These are phyloP conservation scores for Trypanosoma mega DNA, from an alignment of 208 protist genomes.

Conservation along the genomic window DNA sequence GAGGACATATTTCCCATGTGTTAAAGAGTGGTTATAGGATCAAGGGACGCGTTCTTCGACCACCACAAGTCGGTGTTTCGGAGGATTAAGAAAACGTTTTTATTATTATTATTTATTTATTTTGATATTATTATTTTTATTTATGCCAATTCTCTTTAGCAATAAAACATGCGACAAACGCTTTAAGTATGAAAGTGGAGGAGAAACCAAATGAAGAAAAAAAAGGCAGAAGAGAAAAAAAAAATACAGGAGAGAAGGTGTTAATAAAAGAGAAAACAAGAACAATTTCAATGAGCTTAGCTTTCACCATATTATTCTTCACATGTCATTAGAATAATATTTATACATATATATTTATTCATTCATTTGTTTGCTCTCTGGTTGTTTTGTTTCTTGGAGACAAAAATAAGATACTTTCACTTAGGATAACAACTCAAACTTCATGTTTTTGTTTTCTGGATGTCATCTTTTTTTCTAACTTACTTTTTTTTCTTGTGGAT, in stretches of 20 bases:
- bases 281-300: too few species aligned
- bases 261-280: background rate
- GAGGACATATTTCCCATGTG: slow-evolving; percentile 69
- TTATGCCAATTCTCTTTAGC: background rate
- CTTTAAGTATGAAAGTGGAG: background rate
- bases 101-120: slow-evolving; percentile 8
- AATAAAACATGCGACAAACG: background rate
- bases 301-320: too few species aligned
- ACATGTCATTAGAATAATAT: too few species aligned
- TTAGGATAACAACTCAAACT: slow-evolving; percentile 4
- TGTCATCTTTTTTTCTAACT: slow-evolving; percentile 17
- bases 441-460: slow-evolving; percentile 18
- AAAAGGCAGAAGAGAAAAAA: slow-evolving; percentile 2
- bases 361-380: too few species aligned
- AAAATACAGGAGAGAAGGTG: background rate
- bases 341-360: background rate
- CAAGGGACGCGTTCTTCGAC: slow-evolving; percentile 81
- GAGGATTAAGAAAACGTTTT: slow-evolving; percentile 27
- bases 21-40: slow-evolving; percentile 92
- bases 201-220: slow-evolving; percentile 3
- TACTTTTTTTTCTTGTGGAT: slow-evolving; percentile 15
- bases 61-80: slow-evolving; percentile 88
- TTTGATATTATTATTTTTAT: slow-evolving; percentile 13
- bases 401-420: too few species aligned
- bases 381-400: too few species aligned